Base-by-base conservation (phyloP, 1,139 yeast genomes). In the Meyerozyma sp. region DNA sequence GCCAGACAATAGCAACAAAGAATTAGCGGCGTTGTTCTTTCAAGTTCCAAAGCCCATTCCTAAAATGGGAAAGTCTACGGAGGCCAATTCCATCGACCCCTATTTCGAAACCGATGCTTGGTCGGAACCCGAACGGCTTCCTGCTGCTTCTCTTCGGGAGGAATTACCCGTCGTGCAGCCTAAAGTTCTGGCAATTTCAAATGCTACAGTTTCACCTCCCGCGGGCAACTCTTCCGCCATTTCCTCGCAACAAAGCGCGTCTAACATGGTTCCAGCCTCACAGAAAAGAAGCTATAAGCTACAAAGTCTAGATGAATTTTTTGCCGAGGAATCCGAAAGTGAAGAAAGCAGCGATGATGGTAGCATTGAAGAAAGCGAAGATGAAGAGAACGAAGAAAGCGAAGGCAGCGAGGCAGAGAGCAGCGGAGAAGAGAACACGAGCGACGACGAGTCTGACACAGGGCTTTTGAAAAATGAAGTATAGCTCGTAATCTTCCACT, bases 271-370 rank as follows among this genome's bases (percentile, higher is more conserved):
- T n/a, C 5, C 34, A 6, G 10, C 28, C n/a, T 35, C 40, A 8
- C 49, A 56, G 3, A 61, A 57, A 42, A 58, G 78, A 62, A 53
- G 74, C 0, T 68, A 82, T 56, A 78, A 77, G 50, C 66, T 85
- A 41, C 95, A 85, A 62, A 87, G 89, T 46, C 66, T 90, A 50
- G 96, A 90, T 56, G 96, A 90, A 48, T 89, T 89, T 59, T 84
- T 90, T 56, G 87, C 85, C 1, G 42, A 34, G 36, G 53, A 47
- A 10, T 56, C 49, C 28, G 54, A 54, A 18, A 53, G 52, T 18
- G 58, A 58, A 11, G 59, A 30, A 9, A 30, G 34, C 34, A 16
- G 14, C n/a, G 34, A 30, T 2, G 5, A 5, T 3, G 34, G 16
- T 4, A 13, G 52, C 18, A 53, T 42, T 8, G 45, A 47, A 16